These are phyloP conservation scores for Podila verticillata DNA, from an alignment of 192 early-diverging fungal genomes.

Conservation along the genomic window DNA sequence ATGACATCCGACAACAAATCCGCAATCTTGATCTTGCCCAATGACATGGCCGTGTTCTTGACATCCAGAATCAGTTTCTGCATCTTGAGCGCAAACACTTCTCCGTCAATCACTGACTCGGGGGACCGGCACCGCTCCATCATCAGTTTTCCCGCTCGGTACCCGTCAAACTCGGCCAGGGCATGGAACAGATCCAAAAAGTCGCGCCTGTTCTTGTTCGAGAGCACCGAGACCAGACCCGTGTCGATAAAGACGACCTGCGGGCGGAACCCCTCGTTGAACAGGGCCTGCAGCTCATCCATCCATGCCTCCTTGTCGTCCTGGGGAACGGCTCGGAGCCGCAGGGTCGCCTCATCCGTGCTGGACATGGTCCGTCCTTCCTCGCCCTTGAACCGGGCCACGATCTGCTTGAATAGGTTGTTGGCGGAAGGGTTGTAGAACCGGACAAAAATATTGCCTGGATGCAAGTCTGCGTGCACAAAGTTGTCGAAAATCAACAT, in stretches of 20 bases:
- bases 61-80: conserved; percentile 77
- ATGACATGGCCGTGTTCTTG: conserved; percentile 74
- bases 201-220: conserved; percentile 78
- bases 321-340: conserved; percentile 31
- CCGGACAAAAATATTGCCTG: conserved; percentile 91
- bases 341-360: conserved; percentile 50
- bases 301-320: conserved; percentile 57
- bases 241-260: conserved; percentile 90
- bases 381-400: conserved; percentile 31
- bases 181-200: conserved; percentile 93
- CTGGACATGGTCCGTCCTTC: conserved; percentile 42
- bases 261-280: conserved; percentile 76
- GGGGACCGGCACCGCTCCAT: conserved; percentile 85
- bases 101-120: conserved; percentile 72
- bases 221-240: conserved; percentile 86
- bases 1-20: conserved; percentile 86
- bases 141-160: conserved; percentile 84
- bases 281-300: conserved; percentile 60
- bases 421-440: conserved; percentile 73
- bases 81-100: conserved; percentile 87
- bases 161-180: conserved; percentile 88
- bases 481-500: conserved; percentile 97
- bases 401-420: conserved; percentile 58
- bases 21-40: conserved; percentile 83
- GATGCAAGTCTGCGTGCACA: conserved; percentile 94